Conservation (phyloP, 306 rosid genomes). For the peach (Prunus persica) region DNA sequence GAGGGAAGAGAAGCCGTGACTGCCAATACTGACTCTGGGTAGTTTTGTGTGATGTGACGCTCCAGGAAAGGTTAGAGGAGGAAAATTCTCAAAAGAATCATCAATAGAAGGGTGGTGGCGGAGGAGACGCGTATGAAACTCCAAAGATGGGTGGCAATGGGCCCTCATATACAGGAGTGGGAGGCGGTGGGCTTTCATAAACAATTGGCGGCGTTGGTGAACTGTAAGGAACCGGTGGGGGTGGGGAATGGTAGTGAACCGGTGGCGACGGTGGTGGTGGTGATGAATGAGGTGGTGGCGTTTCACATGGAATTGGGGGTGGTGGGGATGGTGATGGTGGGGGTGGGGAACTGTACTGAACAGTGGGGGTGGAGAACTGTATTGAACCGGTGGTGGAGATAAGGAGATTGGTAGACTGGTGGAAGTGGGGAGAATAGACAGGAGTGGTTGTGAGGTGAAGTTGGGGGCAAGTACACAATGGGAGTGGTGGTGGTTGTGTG, state of each 20-base stretch:
- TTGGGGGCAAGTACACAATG: conserved; percentile 42
- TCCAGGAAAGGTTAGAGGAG: conserved; percentile 62
- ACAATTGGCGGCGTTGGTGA: conserved; percentile 31
- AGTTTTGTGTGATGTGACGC: conserved; percentile 27
- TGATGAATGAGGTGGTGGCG: conserved; percentile 5
- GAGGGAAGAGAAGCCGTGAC: conserved; percentile 37
- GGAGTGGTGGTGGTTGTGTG: conserved; percentile 50
- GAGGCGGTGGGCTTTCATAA: conserved; percentile 58
- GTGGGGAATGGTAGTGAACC: conserved; percentile 22
- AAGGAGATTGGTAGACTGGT: conserved; percentile 20
- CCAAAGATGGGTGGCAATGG: conserved; percentile 85
- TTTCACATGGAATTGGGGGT: conserved; percentile 43
- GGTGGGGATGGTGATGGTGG: conserved; percentile 42
- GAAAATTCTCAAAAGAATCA: conserved; percentile 83
- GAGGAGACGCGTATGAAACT: conserved; percentile 86
- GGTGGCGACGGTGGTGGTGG: conserved; percentile 25
- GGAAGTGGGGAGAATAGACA: conserved; percentile 48
- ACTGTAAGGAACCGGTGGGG: conserved; percentile 19
- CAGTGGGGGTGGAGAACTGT: conserved; percentile 35
- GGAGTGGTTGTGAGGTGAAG: conserved; percentile 56
- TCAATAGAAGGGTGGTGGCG: conserved; percentile 96
- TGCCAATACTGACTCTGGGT: conserved; percentile 24
- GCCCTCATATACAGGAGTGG: conserved; percentile 86
- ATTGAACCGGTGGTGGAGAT: conserved; percentile 45
- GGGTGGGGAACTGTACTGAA: conserved; percentile 29